These are phyloP conservation scores for Volvariella surrecta DNA, from an alignment of 1,284 basidiomycete species.

Conservation along the genomic window DNA sequence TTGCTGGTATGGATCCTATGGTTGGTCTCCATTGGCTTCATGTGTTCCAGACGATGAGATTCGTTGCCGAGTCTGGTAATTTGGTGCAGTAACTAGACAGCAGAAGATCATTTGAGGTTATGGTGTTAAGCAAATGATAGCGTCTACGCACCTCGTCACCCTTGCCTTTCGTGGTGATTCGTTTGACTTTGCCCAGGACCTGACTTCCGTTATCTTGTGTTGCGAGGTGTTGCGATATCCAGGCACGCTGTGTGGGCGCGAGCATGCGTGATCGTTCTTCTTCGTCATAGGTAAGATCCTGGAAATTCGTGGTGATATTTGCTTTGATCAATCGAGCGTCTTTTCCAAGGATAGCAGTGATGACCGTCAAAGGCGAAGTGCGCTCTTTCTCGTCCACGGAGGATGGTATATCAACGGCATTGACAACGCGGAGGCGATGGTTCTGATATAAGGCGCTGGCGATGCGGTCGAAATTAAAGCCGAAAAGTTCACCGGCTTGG, in stretches of 20 bases:
- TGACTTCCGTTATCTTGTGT: constrained; percentile 24
- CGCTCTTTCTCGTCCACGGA: constrained; percentile 21
- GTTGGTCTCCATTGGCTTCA: constrained; percentile 31
- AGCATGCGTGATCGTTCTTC: constrained; percentile 19
- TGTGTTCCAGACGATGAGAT: constrained; percentile 35
- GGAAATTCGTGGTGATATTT: constrained; percentile 36
- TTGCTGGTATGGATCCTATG: constrained; percentile 26
- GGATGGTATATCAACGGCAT: constrained; percentile 50
- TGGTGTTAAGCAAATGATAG: not conserved
- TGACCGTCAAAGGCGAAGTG: constrained; percentile 29
- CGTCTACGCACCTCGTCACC: constrained; percentile 21
- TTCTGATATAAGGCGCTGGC: constrained; percentile 23
- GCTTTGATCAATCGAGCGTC: constrained; percentile 23
- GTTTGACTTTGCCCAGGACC: constrained; percentile 27
- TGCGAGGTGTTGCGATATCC: constrained; percentile 41
- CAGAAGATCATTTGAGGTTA: constrained; percentile 5
- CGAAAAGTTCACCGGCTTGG: constrained; percentile 25
- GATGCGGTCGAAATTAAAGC: constrained; percentile 32
- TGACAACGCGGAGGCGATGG: constrained; percentile 24
- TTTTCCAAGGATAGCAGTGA: constrained; percentile 34
- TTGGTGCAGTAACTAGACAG: constrained; percentile 20
- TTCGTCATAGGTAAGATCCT: constrained; percentile 24
- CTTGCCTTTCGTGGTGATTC: constrained; percentile 34
- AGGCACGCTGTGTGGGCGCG: constrained; percentile 41
- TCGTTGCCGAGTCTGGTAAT: constrained; percentile 43